Conservation (phyloP, 306 rosid species). For the Carpinus fangiana region DNA sequence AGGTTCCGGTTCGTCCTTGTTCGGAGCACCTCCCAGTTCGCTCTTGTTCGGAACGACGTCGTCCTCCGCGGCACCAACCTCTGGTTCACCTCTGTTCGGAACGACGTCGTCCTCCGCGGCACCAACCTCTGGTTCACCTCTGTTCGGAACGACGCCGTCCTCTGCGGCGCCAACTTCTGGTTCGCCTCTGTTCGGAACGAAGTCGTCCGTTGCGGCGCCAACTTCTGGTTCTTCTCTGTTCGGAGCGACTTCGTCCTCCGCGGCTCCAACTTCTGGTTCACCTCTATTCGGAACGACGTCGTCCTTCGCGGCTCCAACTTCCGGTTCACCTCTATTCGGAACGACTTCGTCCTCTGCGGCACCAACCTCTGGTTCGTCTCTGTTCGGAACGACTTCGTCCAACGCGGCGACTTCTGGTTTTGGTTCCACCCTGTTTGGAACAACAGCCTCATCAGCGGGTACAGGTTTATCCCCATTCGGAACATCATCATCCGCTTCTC, state of each 20-base stretch:
- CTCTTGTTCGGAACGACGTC: slow-evolving; percentile 28
- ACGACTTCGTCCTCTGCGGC: slow-evolving; percentile 23
- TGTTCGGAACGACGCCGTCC: slow-evolving; percentile 25
- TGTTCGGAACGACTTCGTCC: not conserved
- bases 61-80: not conserved
- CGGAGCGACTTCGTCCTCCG: slow-evolving; percentile 21
- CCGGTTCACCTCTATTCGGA: slow-evolving; percentile 25
- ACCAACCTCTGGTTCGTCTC: not conserved
- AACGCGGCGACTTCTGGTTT: not conserved
- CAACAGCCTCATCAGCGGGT: not conserved
- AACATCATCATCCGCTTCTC: not conserved
- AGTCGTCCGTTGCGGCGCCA: slow-evolving; percentile 11
- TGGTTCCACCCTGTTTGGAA: slow-evolving; percentile 10
- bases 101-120: slow-evolving; percentile 9
- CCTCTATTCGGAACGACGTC: slow-evolving; percentile 25
- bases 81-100: not conserved
- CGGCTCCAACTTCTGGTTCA: slow-evolving; percentile 21
- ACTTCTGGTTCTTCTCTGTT: slow-evolving; percentile 6
- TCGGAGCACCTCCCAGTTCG: not conserved
- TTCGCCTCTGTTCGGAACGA: slow-evolving; percentile 22
- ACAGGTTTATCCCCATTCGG: slow-evolving; percentile 1
- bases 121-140: slow-evolving; percentile 14
- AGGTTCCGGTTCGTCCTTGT: not conserved
- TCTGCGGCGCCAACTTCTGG: slow-evolving; percentile 22
- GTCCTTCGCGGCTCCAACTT: slow-evolving; percentile 14